Base-by-base conservation (phyloP, 306 rosid genomes). In the Rosa lucieae region DNA sequence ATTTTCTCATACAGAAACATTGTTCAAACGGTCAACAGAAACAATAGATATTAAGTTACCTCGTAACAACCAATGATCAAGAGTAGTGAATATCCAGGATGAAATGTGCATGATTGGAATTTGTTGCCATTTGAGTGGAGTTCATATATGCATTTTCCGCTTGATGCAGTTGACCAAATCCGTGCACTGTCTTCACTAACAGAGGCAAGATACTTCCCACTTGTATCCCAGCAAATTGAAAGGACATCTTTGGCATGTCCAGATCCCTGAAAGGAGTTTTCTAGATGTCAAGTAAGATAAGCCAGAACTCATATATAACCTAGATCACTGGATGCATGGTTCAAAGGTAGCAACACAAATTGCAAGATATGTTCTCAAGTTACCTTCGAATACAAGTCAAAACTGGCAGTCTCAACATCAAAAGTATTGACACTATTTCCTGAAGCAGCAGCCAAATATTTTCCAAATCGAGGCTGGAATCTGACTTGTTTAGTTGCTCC, bases 21-120 rank as follows among this genome's bases (percentile, higher is more conserved):
- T 10, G 37, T 21, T 17, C 43, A 23, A 68, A 20, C 23, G 37
- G 52, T 75, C 42, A 59, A 20, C 5, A 7, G 53, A 29, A 44
- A 58, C 35, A 42, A 42, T 58, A 21, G 14, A 2, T 4, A 21
- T 42, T 7, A 42, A 56, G 12, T 73, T 88, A 89, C 96, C 96
- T 85, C 78, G 68, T 86, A 80, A 83, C 96, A 83, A 40, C 93
- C 96, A 68, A 91, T 75, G 48, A 86, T 69, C 80, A 89, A 75
- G 75, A 88, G 87, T 58, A 78, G 74, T 11, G 11, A 29, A 78
- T 86, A 76, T 78, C 52, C 76, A 1, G 92, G 92, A 83, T 91
- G 92, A 85, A 89, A 89, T 73, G 83, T 67, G 89, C 96, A 86
- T 2, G 92, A 89, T 17, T 83, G 92, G 73, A 89, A 91, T 77